A percentile compares a stretch with the other conserved stretches of the same genome.
phyloP scores from a whole-genome alignment of 768 basidiomycete genomes.

The Coprinopsis marcescibilis region DNA sequence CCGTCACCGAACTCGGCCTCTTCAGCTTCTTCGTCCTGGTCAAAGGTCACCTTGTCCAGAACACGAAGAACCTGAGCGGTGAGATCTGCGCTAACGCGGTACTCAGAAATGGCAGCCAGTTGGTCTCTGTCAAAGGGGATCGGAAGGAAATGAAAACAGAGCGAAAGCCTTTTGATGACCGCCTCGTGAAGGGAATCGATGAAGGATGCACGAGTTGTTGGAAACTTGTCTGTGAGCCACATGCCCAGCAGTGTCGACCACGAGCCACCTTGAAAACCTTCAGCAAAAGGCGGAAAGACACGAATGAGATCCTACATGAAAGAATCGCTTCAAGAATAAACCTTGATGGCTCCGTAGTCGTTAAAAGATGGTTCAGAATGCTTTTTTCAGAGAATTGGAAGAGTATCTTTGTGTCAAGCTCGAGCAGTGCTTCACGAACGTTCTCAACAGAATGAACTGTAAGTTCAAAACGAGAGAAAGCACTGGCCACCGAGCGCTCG shows the following conservation, averaged over 20 bases:
- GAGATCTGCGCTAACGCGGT: background rate
- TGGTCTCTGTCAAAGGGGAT: background rate
- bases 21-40: background rate
- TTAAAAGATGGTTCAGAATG: background rate
- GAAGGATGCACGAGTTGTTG: conserved; percentile 1
- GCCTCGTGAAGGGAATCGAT: background rate
- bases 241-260: background rate
- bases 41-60: background rate
- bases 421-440: background rate
- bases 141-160: conserved; percentile 6
- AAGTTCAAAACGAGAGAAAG: background rate
- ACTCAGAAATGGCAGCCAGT: background rate
- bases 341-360: background rate
- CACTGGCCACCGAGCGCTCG: too few species aligned
- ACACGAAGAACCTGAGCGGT: background rate
- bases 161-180: conserved; percentile 3
- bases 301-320: too few species aligned
- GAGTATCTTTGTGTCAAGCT: background rate
- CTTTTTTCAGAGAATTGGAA: background rate
- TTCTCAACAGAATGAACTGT: background rate
- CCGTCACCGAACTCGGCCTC: background rate
- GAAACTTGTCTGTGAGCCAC: background rate
- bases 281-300: background rate
- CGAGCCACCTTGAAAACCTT: background rate
- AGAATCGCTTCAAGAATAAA: conserved; percentile 2